Evolutionary conservation across 257 asterid species (phyloP), one percentile per base, ranked within the genome.

Genomic region (Solanum raphanifolium): DNA sequence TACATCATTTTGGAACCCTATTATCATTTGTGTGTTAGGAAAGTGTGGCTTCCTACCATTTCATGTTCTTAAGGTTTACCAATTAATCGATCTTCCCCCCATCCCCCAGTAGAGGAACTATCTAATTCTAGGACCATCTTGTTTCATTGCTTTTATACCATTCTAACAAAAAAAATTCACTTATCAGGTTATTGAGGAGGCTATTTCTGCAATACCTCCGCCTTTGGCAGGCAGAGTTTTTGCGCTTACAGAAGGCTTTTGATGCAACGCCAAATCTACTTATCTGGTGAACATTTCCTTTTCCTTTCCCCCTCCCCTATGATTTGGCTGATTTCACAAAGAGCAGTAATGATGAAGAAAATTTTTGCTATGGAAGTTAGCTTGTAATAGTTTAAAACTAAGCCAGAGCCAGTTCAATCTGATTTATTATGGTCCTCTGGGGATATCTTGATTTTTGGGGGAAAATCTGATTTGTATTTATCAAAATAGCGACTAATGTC

Each of bases 161-260:
- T 66, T 83, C 7, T 66, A 85, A 82, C 62, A 18, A 71, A 86
- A 86, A 68, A 13, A 86, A 18, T 23, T 65, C 32, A 36, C 25
- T 11, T 32, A 10, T 89, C 94, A 95, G 98, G 98, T 93, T 65
- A 95, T 97, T 85, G 91, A 95, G 87, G 93, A 94, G 79, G 99
- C 98, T 23, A 15, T 97, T 72, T 88, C 98, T 87, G 92, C 93
- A 43, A 86, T 97, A 90, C 90, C 96, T 3, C 94, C 95, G 35
- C 96, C 98, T 74, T 90, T 97, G 91, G 95, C 98, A 15, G 98
- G 99, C 85, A 91, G 98, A 88, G 95, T 94, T 60, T 93, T 91
- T 86, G 98, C 98, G 86, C 95, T 97, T 52, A 94, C 98, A 3
- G 94, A 95, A 89, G 98, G 99, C 41, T 97, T 97, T 86, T 93